Base-by-base conservation (phyloP, 73 alveolate species). In the Paramecium caudatum region DNA sequence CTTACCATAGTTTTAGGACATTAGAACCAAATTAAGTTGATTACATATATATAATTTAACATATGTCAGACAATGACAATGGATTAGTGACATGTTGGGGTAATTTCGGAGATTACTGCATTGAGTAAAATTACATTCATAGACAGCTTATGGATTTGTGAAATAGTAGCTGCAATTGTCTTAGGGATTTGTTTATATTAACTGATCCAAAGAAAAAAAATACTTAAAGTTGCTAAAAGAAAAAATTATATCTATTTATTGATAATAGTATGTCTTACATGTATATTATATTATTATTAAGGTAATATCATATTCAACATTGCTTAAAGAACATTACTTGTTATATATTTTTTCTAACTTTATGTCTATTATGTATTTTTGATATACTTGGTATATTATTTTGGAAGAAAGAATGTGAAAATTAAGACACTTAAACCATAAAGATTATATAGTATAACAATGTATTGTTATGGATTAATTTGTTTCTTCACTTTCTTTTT, bases 1-100 rank as follows among this genome's bases (percentile, higher is more conserved):
- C 8, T 30, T 74, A 34, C 88, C 88, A 39, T 25, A 74, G 43
- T 74, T 74, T 19, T 41, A 74, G 43, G 88, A 74, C 21, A 74
- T 74, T 9, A 30, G n/a, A 30, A 65, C 83, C 39, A 65, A 65
- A 65, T 23, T 55, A 55, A 55, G 80, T 55, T 55, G 80, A 55
- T 55, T 55, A 23, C 9, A 55, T 55, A 12, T 27, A 27, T 55
- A 37, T 55, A 55, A 27, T 27, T 55, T 55, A 55, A 17, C 23
- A 55, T 19, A 55, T 55, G 80, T 37, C 46, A 55, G 12, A 37
- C 13, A 55, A 55, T 55, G 30, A 3, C 9, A 55, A 55, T 55
- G 80, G 80, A 55, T 10, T 55, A 55, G 21, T 55, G 23, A 23
- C 23, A 2, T 55, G 80, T 55, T 55, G 80, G 46, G 46, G 30